Evolutionary conservation across 495 filamentous ascomycete genomes (phyloP), one percentile per base, ranked within the genome.

Genomic region (Podospora tetraspora): DNA sequence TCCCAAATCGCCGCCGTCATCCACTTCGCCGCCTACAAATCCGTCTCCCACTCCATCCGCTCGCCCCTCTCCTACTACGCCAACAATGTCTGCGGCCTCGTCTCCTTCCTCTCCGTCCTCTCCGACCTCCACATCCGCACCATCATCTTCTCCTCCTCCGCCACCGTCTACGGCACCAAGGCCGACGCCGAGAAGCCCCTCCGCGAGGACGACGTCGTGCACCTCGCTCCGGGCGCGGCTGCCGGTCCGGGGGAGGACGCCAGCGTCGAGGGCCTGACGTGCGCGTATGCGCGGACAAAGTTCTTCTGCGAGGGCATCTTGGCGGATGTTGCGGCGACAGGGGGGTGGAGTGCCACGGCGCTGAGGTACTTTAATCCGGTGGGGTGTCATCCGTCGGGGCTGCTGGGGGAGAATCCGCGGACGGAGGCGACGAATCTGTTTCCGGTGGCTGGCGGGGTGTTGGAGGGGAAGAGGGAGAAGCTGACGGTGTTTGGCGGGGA

Each of bases 301-400:
- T 90, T 85, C 81, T 87, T 90, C 69, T 84, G 84, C 69, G 88
- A 90, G 68, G 84, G 85, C 16, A 89, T 90, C 63, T 77, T 90
- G n/a, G 83, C 85, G 13, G 88, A 90, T 70, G 73, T 87, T 23
- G 86, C 86, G 13, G 77, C 76, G 22, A 81, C 88, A 5, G 84
- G 89, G 74, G 81, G 81, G 58, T 89, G 86, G 87, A 83, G 81
- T 12, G 85, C 88, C 69, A 84, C 88, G 24, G 84, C 86, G 21
- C 80, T 90, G 13, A 81, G 88, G 21, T 90, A 90, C 72, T 90
- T 90, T 80, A 90, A 90, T 68, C 88, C 88, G 6, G 84, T 89
- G 30, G 88, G 88, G 6, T 90, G 86, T 73, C 85, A 90, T 67
- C 79, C 87, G 43, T 87, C 86, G 0, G 88, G 88, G 22, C 74